phyloP scores from a whole-genome alignment of 164 flowering plant genomes.

The Taxillus chinensis region DNA sequence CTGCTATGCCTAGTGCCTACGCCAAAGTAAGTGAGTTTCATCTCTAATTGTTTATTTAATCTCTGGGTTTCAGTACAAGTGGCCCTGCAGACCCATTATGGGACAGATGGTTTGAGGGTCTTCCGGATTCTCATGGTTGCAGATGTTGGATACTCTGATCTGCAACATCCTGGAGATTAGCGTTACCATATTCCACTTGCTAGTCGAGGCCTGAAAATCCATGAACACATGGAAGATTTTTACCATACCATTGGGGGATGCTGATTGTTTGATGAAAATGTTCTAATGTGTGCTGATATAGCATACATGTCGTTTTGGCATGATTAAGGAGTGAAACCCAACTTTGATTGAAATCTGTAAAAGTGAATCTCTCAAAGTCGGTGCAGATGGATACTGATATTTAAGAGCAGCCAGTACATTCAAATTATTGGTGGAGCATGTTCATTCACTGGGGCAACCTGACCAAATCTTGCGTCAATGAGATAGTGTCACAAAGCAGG shows the following conservation, averaged over 20 bases:
- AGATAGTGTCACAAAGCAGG: too few relatives aligned
- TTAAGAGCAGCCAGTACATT: too few relatives aligned
- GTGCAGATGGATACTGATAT: too few relatives aligned
- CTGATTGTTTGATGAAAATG: neutral
- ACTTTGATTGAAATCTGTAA: too few relatives aligned
- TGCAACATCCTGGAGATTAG: neutral
- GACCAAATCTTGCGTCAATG: too few relatives aligned
- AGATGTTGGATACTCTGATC: conserved; percentile 23
- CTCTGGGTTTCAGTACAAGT: conserved; percentile 18
- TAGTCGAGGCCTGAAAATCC: neutral
- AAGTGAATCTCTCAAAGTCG: too few relatives aligned
- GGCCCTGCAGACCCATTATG: conserved; percentile 25
- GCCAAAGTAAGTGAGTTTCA: neutral
- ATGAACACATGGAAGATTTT: conserved; percentile 12
- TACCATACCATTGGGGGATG: too few relatives aligned
- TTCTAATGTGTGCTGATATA: too few relatives aligned
- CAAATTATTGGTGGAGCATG: too few relatives aligned
- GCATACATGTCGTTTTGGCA: too few relatives aligned
- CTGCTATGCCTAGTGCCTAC: neutral
- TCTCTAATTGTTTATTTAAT: neutral
- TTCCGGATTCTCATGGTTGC: conserved; percentile 22
- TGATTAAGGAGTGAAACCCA: too few relatives aligned
- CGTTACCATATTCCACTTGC: conserved; percentile 2
- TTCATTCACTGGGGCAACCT: too few relatives aligned
- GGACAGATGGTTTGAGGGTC: conserved; percentile 41